These are phyloP conservation scores for Veloboletus limbatus DNA, from an alignment of 1,284 basidiomycete genomes.

Conservation along the genomic window DNA sequence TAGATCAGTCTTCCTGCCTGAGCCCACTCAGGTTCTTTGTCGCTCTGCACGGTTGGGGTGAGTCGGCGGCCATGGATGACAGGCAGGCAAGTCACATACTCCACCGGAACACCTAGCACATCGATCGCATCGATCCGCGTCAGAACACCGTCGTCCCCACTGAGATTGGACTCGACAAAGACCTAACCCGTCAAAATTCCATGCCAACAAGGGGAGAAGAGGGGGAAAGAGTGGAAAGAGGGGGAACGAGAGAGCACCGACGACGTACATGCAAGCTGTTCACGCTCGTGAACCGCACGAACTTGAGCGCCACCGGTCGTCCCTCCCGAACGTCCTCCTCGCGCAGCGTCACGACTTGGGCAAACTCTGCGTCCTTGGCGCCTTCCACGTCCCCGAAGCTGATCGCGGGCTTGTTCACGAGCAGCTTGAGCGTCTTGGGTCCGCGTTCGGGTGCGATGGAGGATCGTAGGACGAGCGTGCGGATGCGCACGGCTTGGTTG, in stretches of 20 bases:
- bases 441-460: conserved; percentile 49
- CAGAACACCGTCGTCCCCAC: conserved; percentile 53
- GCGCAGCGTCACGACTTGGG: conserved; percentile 54
- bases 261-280: conserved; percentile 68
- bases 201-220: too few species aligned
- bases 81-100: conserved; percentile 40
- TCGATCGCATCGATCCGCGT: conserved; percentile 80
- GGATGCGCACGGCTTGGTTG: conserved; percentile 75
- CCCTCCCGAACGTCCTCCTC: conserved; percentile 55
- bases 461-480: conserved; percentile 63
- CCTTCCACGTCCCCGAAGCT: conserved; percentile 68
- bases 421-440: conserved; percentile 65
- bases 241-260: too few species aligned
- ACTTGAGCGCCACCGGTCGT: conserved; percentile 59
- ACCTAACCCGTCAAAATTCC: too few species aligned
- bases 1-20: conserved; percentile 46
- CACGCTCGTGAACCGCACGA: conserved; percentile 79
- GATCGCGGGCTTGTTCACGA: conserved; percentile 63
- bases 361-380: conserved; percentile 45
- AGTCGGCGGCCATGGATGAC: conserved; percentile 9
- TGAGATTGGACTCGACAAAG: conserved; percentile 76
- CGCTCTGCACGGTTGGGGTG: conserved; percentile 36
- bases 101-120: conserved; percentile 63
- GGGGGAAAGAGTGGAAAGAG: too few species aligned
- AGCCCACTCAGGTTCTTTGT: conserved; percentile 58